These are phyloP conservation scores for Gossypium schwendimanii DNA, from an alignment of 441 rosid species.

Conservation along the genomic window DNA sequence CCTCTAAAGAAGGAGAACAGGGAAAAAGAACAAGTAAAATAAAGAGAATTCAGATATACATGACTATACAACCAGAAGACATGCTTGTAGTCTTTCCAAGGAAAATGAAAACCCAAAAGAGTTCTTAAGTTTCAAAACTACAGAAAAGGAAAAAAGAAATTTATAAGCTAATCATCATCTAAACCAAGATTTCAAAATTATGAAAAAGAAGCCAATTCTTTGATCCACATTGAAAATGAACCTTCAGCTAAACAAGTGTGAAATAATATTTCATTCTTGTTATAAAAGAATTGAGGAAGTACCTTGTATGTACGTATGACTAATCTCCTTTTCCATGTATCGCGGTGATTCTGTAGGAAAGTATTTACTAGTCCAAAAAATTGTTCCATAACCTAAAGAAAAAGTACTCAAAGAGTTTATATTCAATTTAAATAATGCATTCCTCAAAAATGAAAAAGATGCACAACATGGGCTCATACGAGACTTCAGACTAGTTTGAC, in stretches of 20 bases:
- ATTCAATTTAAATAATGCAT: not conserved
- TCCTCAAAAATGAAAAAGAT: no score
- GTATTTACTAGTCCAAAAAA: slow-evolving; percentile 92
- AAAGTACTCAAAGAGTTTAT: slow-evolving; percentile 8
- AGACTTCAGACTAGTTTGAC: not conserved
- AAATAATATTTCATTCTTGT: not conserved
- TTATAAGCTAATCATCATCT: not conserved
- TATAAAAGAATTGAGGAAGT: slow-evolving; percentile 17
- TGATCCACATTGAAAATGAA: not conserved
- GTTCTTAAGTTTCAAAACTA: not conserved
- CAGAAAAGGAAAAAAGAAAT: not conserved
- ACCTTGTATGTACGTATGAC: slow-evolving; percentile 95
- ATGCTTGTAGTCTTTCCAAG: not conserved
- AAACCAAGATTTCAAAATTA: slow-evolving; percentile 4
- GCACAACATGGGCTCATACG: not conserved
- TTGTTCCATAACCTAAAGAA: slow-evolving; percentile 96
- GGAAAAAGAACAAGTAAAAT: not conserved
- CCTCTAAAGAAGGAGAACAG: not conserved
- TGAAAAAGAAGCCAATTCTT: not conserved
- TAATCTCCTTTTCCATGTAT: slow-evolving; percentile 88
- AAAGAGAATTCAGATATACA: not conserved
- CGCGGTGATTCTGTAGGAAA: slow-evolving; percentile 71
- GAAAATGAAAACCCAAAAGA: not conserved
- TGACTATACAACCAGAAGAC: not conserved
- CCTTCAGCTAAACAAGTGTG: not conserved